Percentiles rank a stretch among this genome's conserved stretches.
These are phyloP conservation scores for Penicillium sp. DNA, from an alignment of 2,329 filamentous ascomycete species.

Conservation along the genomic window DNA sequence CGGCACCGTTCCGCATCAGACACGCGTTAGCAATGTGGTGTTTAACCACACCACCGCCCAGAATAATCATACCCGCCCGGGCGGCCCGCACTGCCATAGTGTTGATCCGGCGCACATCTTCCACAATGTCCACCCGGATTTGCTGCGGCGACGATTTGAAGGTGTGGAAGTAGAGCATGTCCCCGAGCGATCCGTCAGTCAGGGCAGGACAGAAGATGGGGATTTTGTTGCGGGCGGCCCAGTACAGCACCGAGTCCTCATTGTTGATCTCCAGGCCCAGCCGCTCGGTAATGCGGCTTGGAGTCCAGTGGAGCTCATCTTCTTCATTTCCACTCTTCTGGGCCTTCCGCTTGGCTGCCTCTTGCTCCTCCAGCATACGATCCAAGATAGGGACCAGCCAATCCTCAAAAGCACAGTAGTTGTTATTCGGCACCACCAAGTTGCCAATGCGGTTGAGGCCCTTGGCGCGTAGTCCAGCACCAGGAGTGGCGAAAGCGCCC, in stretches of 20 bases:
- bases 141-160: constrained; percentile 83
- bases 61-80: constrained; percentile 88
- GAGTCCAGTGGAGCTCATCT: constrained; percentile 82
- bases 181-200: constrained; percentile 90
- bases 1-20: constrained; percentile 94
- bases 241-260: constrained; percentile 89
- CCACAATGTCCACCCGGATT: constrained; percentile 84
- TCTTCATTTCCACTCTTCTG: constrained; percentile 48
- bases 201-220: constrained; percentile 95
- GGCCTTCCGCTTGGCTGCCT: constrained; percentile 66
- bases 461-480: constrained; percentile 74
- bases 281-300: constrained; percentile 84
- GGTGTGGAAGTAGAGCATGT: constrained; percentile 99
- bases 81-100: constrained; percentile 85
- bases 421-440: constrained; percentile 90
- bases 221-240: constrained; percentile 96
- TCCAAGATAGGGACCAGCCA: constrained; percentile 97
- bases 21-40: constrained; percentile 98
- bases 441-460: constrained; percentile 97
- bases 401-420: constrained; percentile 97
- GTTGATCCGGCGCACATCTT: constrained; percentile 91
- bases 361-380: constrained; percentile 89
- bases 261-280: constrained; percentile 93
- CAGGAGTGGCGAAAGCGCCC: constrained; percentile 75
- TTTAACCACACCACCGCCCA: constrained; percentile 94